Base-by-base conservation (phyloP, 352 stramenopile species). In the Phytophthora pseudosyringae region DNA sequence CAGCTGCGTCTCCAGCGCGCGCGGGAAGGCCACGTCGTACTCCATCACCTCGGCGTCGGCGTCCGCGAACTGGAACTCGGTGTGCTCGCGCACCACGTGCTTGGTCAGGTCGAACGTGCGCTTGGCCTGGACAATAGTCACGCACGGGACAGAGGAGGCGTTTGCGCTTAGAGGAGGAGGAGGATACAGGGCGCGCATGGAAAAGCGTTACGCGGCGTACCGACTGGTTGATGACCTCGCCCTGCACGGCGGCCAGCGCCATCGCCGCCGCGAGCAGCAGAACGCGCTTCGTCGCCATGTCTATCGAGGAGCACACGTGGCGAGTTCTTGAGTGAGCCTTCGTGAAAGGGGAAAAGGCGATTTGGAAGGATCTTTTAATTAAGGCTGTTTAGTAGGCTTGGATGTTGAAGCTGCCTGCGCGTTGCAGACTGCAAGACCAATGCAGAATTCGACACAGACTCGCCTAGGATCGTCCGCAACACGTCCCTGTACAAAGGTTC, bases 71-170 rank as follows among this genome's bases (percentile, higher is more conserved):
- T 83, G 64, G 43, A 94, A 85, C 67, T 96, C 88, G 3, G 73
- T 81, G 48, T 87, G 67, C 51, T 89, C 76, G 41, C 83, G 83
- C 71, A 94, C 88, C 43, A 96, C 82, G 71, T 94, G 88, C 65
- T 84, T 82, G 28, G 84, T 96, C 50, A 96, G 60, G 61, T 96
- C 86, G 28, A 94, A 65, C 41, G 77, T 79, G 59, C 88, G 88
- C 69, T 96, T 92, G 31, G 86, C 73, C 85, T 92, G 49, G 10
- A n/a, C n/a, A n/a, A 26, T 28, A 18, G 55, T 28, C 16, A 39
- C 43, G 11, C 16, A 39, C 43, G 11, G 33, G 12, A 21, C 2
- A 36, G 29, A 33, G 7, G 32, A 26, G 36, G 39, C 11, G 32
- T 18, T 53, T 25, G 43, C 15, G 35, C 66, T 53, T 66, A 16